Conservation (phyloP, 257 asterid species). For the Misopates orontium region DNA sequence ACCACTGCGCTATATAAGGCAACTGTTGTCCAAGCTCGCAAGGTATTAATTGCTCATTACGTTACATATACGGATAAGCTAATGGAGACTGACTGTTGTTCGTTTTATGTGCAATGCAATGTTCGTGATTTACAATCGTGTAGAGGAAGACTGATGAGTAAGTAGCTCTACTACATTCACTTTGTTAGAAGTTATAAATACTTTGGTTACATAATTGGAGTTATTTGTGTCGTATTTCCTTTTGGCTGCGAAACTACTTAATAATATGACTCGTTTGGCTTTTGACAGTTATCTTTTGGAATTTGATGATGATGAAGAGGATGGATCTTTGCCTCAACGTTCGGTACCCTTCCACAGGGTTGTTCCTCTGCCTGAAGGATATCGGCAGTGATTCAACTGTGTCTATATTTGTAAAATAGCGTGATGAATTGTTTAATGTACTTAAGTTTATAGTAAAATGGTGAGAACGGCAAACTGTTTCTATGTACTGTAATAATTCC, state of each 20-base stretch:
- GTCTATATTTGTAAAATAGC: conserved; percentile 13
- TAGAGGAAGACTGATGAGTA: conserved; percentile 78
- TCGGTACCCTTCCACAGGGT: conserved; percentile 69
- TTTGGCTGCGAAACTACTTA: not conserved
- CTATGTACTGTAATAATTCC: too few relatives aligned
- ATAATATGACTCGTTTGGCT: not conserved
- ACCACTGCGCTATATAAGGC: conserved; percentile 74
- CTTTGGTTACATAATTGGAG: not conserved
- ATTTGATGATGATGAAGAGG: conserved; percentile 80
- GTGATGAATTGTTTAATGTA: not conserved
- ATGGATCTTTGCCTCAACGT: conserved; percentile 69
- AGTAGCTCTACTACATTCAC: conserved; percentile 29
- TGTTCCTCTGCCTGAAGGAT: conserved; percentile 69
- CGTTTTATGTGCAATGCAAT: conserved; percentile 30
- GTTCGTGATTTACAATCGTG: conserved; percentile 23
- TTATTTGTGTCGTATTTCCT: not conserved
- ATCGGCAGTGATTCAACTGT: conserved; percentile 49
- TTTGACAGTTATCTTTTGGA: conserved; percentile 59
- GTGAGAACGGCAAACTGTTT: not conserved
- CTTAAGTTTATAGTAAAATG: not conserved
- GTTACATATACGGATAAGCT: not conserved
- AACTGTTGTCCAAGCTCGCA: conserved; percentile 63
- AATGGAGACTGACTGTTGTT: conserved; percentile 23
- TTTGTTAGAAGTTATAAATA: not conserved
- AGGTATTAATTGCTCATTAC: conserved; percentile 39